These are phyloP conservation scores for Talaromyces sp. DNA, from an alignment of 2,329 filamentous ascomycete genomes.

Conservation along the genomic window DNA sequence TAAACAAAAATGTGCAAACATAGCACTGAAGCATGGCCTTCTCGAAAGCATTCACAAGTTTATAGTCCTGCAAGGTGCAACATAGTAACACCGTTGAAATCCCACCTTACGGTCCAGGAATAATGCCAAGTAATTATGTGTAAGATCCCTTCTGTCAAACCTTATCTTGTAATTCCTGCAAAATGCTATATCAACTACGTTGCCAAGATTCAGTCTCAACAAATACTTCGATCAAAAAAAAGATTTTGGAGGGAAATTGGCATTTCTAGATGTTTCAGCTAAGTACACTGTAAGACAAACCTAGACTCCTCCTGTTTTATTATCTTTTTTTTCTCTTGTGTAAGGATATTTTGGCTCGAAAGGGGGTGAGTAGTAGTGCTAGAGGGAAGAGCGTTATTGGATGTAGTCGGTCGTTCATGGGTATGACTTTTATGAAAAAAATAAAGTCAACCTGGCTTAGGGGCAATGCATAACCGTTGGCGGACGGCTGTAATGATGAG, in stretches of 20 bases:
- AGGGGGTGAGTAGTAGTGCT: background rate
- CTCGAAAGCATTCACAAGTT: no score
- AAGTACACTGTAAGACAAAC: conserved; percentile 14
- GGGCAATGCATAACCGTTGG: background rate
- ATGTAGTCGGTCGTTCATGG: background rate
- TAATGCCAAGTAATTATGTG: no score
- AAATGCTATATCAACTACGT: background rate
- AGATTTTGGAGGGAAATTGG: conserved; percentile 27
- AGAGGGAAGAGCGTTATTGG: background rate
- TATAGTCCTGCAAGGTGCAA: no score
- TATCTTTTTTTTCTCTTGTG: conserved; percentile 22
- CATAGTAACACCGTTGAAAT: no score
- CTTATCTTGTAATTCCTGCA: no score
- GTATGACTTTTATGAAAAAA: background rate
- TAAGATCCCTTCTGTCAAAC: no score
- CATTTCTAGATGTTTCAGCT: conserved; percentile 29
- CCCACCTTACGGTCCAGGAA: no score
- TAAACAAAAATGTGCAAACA: no score
- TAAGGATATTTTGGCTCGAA: conserved; percentile 6
- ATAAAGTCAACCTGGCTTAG: background rate
- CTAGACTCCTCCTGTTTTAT: conserved; percentile 28
- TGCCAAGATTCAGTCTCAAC: background rate
- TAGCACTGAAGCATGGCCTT: no score
- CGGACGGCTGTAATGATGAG: background rate
- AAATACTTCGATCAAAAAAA: background rate